Base-by-base conservation (phyloP, 371 early-diverging fungal genomes). In the Cokeromyces recurvatus region DNA sequence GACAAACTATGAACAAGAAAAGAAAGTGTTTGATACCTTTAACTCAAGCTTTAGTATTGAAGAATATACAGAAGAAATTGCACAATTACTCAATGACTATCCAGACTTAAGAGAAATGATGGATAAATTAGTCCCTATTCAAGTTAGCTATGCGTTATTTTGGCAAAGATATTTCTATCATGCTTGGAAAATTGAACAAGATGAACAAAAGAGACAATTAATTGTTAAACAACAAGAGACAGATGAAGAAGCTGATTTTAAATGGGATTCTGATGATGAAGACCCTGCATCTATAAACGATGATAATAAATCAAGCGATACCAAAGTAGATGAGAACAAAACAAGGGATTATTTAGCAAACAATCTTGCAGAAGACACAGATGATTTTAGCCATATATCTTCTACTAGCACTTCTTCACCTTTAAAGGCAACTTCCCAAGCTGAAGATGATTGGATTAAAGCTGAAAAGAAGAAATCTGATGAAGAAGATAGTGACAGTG, bases 251-350 rank as follows among this genome's bases (percentile, higher is more conserved):
- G 61, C 53, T 10, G 70, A 74, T 29, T 74, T 74, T 39, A 69
- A 66, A 36, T 74, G 74, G 74, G 74, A 74, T 52, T 61, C 74
- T 5, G 74, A 74, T 16, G 74, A 74, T 19, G 74, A 74, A 56
- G 74, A 74, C 27, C 31, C 8, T 19, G 43, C 36, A 6, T 47
- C 47, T 9, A 40, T 40, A 32, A 21, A 11, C 22, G 2, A 32
- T 51, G 6, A 34, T 38, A 7, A 51, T 38, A 12, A 20, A 47
- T 17, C 38, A 17, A 11, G 29, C 42, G 35, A 17, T 21, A 23
- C 44, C 14, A 43, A 25, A 25, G 32, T 32, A 32, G 31, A 47
- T 22, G 25, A 32, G 43, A 38, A 29, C 29, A 29, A 29, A 5
- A 5, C 29, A 29, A 8, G 8, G 11, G 29, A 29, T 5, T 29